Base-by-base conservation (phyloP, 208 protist genomes). In the Crithidia acanthocephali region DNA sequence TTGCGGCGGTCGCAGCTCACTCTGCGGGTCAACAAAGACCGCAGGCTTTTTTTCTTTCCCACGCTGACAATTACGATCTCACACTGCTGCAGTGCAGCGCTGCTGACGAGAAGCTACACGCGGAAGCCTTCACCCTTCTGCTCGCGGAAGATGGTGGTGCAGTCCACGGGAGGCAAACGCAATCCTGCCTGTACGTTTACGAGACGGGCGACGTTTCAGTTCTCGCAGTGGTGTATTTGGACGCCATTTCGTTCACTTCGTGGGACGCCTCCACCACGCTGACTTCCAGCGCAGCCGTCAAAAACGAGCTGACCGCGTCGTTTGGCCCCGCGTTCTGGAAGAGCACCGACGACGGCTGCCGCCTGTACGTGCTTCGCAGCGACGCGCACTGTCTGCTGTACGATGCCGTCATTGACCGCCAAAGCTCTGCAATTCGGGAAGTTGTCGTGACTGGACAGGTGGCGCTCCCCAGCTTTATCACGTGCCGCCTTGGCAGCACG, bases 301-400 rank as follows among this genome's bases (percentile, higher is more conserved):
- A 59, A 40, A 84, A 84, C 44, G 79, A 80, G 53, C 48, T 84
- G 22, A 76, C 57, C 25, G 51, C 69, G 2, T 16, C 63, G 0
- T 80, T 84, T 30, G 66, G 56, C 2, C 22, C 28, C 5, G 73
- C 69, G 0, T 71, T 64, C 25, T 84, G 79, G 79, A 74, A 78
- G 42, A 22, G 18, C 5, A 61, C 58, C 15, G 42, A 40, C 15
- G 10, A 61, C 2, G 72, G 72, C 16, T 60, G 57, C 7, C 72
- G 72, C 1, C 59, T 78, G 9, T 68, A 55, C 33, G 68, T 79
- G 27, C 35, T 70, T 13, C 78, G 73, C 0, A 66, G 72, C 18
- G 78, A 83, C 35, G 68, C 61, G 25, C 72, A 56, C 32, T 79
- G 78, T 51, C 53, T 83, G 10, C 20, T 76, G 11, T 83, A 76